Percentiles rank a stretch among this genome's conserved stretches.
Evolutionary conservation across 2,329 filamentous ascomycete species (phyloP).

Genomic region (Fonsecaea pedrosoi): DNA sequence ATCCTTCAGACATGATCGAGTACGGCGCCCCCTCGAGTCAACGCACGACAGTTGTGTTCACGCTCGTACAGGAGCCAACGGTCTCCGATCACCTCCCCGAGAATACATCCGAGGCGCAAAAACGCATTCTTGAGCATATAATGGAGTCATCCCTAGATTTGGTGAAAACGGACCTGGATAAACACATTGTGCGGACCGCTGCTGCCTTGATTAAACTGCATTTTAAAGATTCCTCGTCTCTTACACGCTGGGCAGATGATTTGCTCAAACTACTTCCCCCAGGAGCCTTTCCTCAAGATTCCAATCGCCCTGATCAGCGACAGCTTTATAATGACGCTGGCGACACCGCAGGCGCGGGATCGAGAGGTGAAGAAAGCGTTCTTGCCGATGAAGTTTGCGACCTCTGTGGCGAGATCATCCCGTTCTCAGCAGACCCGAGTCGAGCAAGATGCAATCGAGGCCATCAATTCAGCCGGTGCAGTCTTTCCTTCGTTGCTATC

Average conservation of each 20-base stretch:
- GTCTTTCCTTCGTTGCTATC: conserved; percentile 39
- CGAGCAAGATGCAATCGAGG: conserved; percentile 34
- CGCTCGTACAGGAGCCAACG: conserved; percentile 1
- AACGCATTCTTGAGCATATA: conserved; percentile 25
- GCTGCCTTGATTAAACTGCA: conserved; percentile 22
- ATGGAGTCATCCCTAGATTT: conserved; percentile 2
- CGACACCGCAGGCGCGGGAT: neutral
- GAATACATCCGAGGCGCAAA: conserved; percentile 10
- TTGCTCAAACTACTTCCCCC: conserved; percentile 2
- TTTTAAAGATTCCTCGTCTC: neutral
- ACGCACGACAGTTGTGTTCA: conserved; percentile 27
- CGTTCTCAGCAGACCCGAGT: conserved; percentile 18
- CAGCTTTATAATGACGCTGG: conserved; percentile 8
- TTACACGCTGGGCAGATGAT: conserved; percentile 20
- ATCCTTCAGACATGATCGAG: conserved; percentile 65
- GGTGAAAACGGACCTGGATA: conserved; percentile 25
- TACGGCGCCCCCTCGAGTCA: conserved; percentile 46
- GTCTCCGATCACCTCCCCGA: neutral
- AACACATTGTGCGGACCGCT: conserved; percentile 24
- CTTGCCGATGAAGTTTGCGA: conserved; percentile 34
- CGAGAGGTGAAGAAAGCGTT: conserved; percentile 6
- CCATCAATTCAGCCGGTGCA: conserved; percentile 40
- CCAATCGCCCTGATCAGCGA: conserved; percentile 1
- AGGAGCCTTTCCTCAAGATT: neutral
- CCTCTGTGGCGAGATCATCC: conserved; percentile 34